A percentile compares a stretch with the other conserved stretches of the same genome.
phyloP scores from a whole-genome alignment of 2,329 filamentous ascomycete genomes.

The Colletotrichum endophyticum region DNA sequence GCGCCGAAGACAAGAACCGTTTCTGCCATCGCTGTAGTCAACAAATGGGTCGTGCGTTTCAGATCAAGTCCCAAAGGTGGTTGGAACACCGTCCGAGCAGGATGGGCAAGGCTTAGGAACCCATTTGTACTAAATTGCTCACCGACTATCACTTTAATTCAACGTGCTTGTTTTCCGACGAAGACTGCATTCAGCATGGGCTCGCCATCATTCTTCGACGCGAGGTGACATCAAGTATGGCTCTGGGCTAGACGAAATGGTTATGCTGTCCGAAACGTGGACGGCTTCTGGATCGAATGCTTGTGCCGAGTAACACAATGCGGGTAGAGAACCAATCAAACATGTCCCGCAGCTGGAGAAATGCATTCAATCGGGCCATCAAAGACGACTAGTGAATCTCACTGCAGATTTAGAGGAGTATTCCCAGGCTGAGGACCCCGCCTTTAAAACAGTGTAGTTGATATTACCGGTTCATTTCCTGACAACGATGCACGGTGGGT shows the following conservation, averaged over 20 bases:
- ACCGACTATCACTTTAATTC: background rate
- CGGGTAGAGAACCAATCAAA: background rate
- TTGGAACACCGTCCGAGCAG: background rate
- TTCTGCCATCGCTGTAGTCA: slow-evolving; percentile 13
- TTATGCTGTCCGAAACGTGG: background rate
- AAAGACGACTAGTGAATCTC: background rate
- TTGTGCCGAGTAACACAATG: background rate
- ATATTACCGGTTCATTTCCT: background rate
- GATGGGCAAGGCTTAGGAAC: background rate
- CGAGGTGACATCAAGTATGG: background rate
- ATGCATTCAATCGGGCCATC: background rate
- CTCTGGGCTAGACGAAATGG: background rate
- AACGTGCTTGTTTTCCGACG: background rate
- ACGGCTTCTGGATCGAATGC: background rate
- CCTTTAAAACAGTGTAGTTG: background rate
- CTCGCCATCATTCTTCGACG: background rate
- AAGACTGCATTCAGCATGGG: background rate
- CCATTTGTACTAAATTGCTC: background rate
- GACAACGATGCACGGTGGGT: background rate
- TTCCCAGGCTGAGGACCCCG: background rate
- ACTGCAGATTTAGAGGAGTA: background rate
- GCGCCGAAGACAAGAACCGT: slow-evolving; percentile 42
- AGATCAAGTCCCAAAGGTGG: background rate
- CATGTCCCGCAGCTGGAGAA: background rate
- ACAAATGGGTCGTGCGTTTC: background rate